Conservation (phyloP, 768 basidiomycete genomes). For the Daedaleopsis nitida region DNA sequence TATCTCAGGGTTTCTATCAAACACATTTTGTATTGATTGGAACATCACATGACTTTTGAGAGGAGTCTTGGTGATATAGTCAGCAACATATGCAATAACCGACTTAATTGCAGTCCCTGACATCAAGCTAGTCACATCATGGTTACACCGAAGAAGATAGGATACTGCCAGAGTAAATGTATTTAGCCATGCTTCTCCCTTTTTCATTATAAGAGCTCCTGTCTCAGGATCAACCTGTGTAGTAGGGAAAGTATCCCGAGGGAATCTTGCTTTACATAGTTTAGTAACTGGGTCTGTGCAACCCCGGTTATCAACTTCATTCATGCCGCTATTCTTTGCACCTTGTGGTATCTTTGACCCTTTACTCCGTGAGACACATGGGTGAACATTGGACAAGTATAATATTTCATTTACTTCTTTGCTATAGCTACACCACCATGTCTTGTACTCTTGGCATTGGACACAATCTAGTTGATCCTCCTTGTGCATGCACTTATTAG, state of each 20-base stretch:
- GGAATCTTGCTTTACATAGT: background rate
- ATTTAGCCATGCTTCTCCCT: slow-evolving; percentile 3
- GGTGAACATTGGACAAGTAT: background rate
- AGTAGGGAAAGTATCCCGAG: background rate
- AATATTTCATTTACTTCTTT: background rate
- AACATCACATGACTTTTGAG: slow-evolving; percentile 1
- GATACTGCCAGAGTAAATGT: background rate
- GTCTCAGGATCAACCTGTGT: slow-evolving; percentile 2
- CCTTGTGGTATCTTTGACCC: background rate
- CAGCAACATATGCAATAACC: background rate
- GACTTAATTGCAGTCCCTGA: slow-evolving; percentile 1
- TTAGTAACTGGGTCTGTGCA: background rate
- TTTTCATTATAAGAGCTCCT: background rate
- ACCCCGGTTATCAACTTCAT: too few species aligned
- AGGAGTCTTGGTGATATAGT: background rate
- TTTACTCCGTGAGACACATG: background rate
- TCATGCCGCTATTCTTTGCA: too few species aligned
- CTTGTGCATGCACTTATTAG: background rate
- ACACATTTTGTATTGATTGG: background rate
- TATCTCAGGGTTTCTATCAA: background rate
- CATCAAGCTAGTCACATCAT: slow-evolving; percentile 1
- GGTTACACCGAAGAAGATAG: background rate
- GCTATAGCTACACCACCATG: background rate
- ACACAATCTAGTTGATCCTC: background rate
- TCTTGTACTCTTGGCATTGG: background rate